These are phyloP conservation scores for Thalassiosira exigua DNA, from an alignment of 352 stramenopile genomes.

Conservation along the genomic window DNA sequence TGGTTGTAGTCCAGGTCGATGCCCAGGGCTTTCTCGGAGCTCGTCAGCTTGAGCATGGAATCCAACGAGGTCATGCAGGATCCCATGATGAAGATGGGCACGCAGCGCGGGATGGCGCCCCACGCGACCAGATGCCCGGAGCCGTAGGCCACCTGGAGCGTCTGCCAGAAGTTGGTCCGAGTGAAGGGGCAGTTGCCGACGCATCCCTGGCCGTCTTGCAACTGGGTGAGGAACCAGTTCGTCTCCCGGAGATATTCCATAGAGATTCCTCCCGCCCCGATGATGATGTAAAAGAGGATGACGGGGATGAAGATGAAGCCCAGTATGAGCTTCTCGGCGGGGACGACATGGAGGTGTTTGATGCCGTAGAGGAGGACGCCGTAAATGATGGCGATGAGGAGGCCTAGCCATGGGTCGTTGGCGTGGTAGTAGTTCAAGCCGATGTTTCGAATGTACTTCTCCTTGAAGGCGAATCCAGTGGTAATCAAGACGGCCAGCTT, in stretches of 20 bases:
- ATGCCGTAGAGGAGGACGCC: slow-evolving; percentile 1
- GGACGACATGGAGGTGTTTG: not conserved
- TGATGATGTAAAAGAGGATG: slow-evolving; percentile 9
- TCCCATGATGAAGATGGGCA: slow-evolving; percentile 23
- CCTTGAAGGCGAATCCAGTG: slow-evolving; percentile 17
- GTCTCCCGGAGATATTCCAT: slow-evolving; percentile 11
- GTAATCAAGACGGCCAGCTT: slow-evolving; percentile 20
- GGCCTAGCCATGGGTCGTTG: slow-evolving; percentile 18
- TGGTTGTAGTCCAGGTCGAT: slow-evolving; percentile 18
- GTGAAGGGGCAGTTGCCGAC: not conserved
- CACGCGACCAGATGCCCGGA: slow-evolving; percentile 1
- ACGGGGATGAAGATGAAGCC: slow-evolving; percentile 15
- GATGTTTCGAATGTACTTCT: slow-evolving; percentile 22
- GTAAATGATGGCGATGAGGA: not conserved
- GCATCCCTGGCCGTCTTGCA: not conserved
- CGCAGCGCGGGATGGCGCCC: slow-evolving; percentile 9
- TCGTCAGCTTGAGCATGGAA: slow-evolving; percentile 19
- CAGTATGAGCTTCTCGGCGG: slow-evolving; percentile 19
- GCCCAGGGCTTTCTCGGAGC: slow-evolving; percentile 18
- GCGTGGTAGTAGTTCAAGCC: not conserved
- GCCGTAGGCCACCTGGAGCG: slow-evolving; percentile 4
- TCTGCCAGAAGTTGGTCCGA: slow-evolving; percentile 16
- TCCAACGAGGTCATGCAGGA: slow-evolving; percentile 14
- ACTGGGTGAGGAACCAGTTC: slow-evolving; percentile 19
- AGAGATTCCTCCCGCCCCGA: not conserved